Conservation (phyloP, 2,329 filamentous ascomycete genomes). For the Cytospora leucostoma region DNA sequence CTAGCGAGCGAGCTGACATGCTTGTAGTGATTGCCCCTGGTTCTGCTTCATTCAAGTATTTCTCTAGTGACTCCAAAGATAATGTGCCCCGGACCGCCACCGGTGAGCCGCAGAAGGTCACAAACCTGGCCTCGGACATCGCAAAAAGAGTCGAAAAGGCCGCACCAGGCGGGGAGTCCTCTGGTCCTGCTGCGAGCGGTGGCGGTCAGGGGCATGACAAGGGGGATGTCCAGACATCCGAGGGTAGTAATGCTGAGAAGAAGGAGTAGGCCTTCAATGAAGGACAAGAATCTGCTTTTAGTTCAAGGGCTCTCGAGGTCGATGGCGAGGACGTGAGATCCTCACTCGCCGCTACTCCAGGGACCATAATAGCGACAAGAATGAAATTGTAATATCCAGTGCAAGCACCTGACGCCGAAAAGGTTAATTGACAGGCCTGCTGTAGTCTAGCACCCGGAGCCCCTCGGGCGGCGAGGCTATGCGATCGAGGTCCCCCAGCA, state of each 20-base stretch:
- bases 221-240: not conserved
- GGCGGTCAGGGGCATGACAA: not conserved
- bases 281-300: not conserved
- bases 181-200: not conserved
- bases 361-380: not conserved
- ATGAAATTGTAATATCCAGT: not conserved
- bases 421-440: conserved; percentile 20
- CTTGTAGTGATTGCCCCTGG: not conserved
- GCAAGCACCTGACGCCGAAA: not conserved
- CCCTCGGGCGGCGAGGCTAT: conserved; percentile 27
- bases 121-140: conserved; percentile 4
- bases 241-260: not conserved
- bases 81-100: conserved; percentile 4
- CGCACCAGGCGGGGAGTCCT: not conserved
- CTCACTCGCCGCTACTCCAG: not conserved
- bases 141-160: conserved; percentile 4
- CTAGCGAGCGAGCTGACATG: not conserved
- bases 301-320: not conserved
- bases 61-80: not conserved
- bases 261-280: not conserved
- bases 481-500: conserved; percentile 38
- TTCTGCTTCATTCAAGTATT: not conserved
- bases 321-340: not conserved
- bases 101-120: conserved; percentile 10
- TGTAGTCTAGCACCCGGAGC: conserved; percentile 33